A percentile compares a stretch with the other conserved stretches of the same genome.
These are phyloP conservation scores for Wickerhamiella occidentalis DNA, from an alignment of 805 yeast species.

Conservation along the genomic window DNA sequence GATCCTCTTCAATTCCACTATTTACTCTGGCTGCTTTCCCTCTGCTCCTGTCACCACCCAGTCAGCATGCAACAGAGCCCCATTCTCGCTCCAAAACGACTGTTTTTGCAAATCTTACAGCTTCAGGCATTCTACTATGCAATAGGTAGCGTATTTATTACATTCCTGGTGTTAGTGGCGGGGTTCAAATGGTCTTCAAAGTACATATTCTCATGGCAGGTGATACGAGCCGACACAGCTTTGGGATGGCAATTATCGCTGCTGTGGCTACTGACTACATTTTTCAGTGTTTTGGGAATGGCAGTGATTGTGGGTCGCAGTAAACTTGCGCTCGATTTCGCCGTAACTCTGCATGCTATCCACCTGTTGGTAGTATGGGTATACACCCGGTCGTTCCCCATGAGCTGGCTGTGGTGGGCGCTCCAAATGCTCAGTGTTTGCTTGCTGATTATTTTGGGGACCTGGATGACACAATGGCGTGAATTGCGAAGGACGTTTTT, in stretches of 20 bases:
- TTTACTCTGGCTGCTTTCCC: no score
- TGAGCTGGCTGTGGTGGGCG: conserved; percentile 70
- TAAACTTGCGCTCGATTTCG: conserved; percentile 92
- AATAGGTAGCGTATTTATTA: conserved; percentile 56
- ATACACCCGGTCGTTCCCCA: conserved; percentile 56
- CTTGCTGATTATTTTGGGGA: conserved; percentile 66
- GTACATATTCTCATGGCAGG: conserved; percentile 75
- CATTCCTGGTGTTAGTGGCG: conserved; percentile 49
- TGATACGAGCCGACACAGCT: conserved; percentile 60
- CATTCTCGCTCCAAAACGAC: conserved; percentile 44
- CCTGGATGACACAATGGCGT: conserved; percentile 85
- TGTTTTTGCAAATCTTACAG: conserved; percentile 59
- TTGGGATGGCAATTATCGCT: conserved; percentile 63
- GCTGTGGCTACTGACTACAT: conserved; percentile 73
- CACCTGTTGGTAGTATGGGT: conserved; percentile 59
- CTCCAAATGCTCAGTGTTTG: conserved; percentile 57
- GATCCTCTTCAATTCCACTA: no score
- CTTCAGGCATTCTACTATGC: conserved; percentile 69
- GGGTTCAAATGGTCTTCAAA: conserved; percentile 57
- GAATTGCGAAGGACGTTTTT: conserved; percentile 84
- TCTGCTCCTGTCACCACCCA: neutral
- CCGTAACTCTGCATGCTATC: conserved; percentile 78
- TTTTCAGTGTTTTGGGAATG: conserved; percentile 72
- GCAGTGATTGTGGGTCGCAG: conserved; percentile 84
- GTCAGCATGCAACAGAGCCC: conserved; percentile 27